phyloP scores from a whole-genome alignment of 345 rosid genomes.

The Diplotaxis tenuifolia region DNA sequence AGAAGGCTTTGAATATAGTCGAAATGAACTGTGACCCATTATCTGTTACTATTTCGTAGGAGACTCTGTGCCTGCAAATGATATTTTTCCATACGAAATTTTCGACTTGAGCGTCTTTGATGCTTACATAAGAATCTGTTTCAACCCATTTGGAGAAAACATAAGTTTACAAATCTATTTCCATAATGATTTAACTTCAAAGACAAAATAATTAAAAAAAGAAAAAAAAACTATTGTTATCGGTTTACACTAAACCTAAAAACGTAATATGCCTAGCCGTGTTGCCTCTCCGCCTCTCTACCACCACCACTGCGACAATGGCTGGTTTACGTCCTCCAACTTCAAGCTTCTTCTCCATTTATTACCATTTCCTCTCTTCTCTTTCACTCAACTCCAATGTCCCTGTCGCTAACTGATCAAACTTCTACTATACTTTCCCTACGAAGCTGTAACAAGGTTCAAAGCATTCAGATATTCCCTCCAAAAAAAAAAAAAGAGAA shows the following conservation, averaged over 20 bases:
- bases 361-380: too few relatives aligned
- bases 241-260: not conserved
- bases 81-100: too few relatives aligned
- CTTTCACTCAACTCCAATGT: not conserved
- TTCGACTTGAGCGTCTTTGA: too few relatives aligned
- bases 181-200: not conserved
- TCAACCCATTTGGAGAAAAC: too few relatives aligned
- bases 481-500: too few relatives aligned
- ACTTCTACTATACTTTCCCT: not conserved
- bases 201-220: not conserved
- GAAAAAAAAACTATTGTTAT: not conserved
- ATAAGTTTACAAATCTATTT: not conserved
- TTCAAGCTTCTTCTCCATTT: not conserved
- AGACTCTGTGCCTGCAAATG: too few relatives aligned
- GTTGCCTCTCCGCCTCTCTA: not conserved
- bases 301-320: not conserved
- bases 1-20: too few relatives aligned
- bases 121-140: too few relatives aligned
- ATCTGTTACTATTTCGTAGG: too few relatives aligned
- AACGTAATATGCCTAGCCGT: not conserved
- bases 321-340: not conserved
- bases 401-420: not conserved
- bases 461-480: too few relatives aligned
- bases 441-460: too few relatives aligned
- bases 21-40: too few relatives aligned